Percentiles rank a stretch among this genome's conserved stretches.
phyloP scores from a whole-genome alignment of 2,329 filamentous ascomycete species.

The Paramyrothecium roridum region DNA sequence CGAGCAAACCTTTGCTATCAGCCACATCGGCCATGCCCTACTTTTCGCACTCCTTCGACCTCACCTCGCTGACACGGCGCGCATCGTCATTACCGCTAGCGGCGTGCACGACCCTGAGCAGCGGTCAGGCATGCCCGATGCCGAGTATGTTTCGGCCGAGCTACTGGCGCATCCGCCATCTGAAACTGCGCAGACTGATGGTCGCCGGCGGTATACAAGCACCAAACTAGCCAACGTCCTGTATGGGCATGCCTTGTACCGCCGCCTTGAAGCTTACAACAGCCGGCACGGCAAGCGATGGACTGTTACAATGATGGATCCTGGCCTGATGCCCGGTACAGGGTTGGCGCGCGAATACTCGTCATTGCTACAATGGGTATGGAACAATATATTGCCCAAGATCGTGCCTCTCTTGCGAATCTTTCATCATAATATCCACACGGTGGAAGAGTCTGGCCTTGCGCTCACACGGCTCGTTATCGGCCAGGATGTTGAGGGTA shows the following conservation, averaged over 20 bases:
- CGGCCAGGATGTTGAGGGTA: slow-evolving; percentile 1
- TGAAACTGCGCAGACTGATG: background rate
- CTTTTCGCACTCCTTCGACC: slow-evolving; percentile 44
- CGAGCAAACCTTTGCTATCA: slow-evolving; percentile 46
- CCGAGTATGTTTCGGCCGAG: slow-evolving; percentile 1
- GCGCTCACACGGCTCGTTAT: slow-evolving; percentile 2
- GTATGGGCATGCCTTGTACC: background rate
- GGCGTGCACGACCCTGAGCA: slow-evolving; percentile 42
- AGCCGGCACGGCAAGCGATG: background rate
- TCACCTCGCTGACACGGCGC: slow-evolving; percentile 30
- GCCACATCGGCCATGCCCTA: slow-evolving; percentile 47
- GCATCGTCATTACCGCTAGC: slow-evolving; percentile 41
- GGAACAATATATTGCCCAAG: background rate
- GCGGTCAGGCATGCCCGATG: slow-evolving; percentile 4
- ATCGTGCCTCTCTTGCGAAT: background rate
- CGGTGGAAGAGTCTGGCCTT: background rate
- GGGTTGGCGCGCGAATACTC: slow-evolving; percentile 1
- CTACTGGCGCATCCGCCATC: slow-evolving; percentile 1
- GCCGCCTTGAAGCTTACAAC: background rate
- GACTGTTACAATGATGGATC: slow-evolving; percentile 3
- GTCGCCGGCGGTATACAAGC: slow-evolving; percentile 2
- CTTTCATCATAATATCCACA: slow-evolving; percentile 3
- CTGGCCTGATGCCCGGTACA: slow-evolving; percentile 6
- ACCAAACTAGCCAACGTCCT: slow-evolving; percentile 6
- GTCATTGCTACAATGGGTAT: slow-evolving; percentile 1